Conservation (phyloP, 352 stramenopile species). For the Phytopythium aichiense region DNA sequence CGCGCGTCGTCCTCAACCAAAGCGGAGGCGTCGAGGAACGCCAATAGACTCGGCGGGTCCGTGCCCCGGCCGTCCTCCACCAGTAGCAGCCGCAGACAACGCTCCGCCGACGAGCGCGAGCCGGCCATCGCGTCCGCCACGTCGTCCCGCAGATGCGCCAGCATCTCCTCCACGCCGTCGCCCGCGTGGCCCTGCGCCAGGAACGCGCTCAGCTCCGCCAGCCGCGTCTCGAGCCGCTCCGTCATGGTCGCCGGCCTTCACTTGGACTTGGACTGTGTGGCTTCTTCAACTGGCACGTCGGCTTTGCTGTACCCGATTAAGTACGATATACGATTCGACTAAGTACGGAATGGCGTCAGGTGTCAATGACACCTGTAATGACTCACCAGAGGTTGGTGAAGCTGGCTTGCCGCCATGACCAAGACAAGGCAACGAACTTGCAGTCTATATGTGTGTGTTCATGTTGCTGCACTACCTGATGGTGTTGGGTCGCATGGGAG, state of each 20-base stretch:
- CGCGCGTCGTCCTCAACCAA: constrained; percentile 43
- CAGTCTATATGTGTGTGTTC: not conserved
- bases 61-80: constrained; percentile 16
- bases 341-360: not conserved
- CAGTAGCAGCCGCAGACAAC: constrained; percentile 63
- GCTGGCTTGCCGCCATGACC: not conserved
- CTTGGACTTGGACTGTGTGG: not conserved
- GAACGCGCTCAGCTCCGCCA: constrained; percentile 61
- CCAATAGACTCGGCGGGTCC: constrained; percentile 48
- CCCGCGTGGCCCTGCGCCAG: constrained; percentile 52
- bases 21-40: constrained; percentile 51
- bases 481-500: not conserved
- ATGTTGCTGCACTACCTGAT: not conserved
- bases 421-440: not conserved
- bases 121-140: constrained; percentile 42
- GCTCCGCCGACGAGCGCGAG: constrained; percentile 53
- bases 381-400: not conserved
- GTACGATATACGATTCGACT: not conserved
- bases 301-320: not conserved
- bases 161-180: constrained; percentile 60
- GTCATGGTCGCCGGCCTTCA: constrained; percentile 16
- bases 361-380: not conserved
- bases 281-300: constrained; percentile 2
- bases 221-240: constrained; percentile 41
- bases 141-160: constrained; percentile 50